Evolutionary conservation across 2,329 filamentous ascomycete species (phyloP), one percentile per base, ranked within the genome.

Genomic region (Myriosclerotinia duriaeana): DNA sequence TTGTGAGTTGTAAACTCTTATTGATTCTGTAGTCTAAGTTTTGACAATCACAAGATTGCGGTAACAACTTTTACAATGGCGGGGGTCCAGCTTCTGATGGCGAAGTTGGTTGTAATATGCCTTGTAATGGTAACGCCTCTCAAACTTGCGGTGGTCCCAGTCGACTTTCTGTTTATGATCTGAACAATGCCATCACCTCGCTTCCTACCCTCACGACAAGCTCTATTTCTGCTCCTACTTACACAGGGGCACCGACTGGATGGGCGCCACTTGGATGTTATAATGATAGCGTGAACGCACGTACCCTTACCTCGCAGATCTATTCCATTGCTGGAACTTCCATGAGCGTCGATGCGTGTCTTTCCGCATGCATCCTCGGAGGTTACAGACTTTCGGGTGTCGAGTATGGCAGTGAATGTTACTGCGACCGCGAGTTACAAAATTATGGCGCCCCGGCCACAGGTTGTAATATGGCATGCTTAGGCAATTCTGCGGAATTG

Each of bases 331-430:
- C 69, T 4, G 66, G 59, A n/a, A 46, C 64, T 17, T 67, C 66
- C 14, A 68, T 72, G 64, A 73, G 71, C 8, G 66, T 71, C 26
- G 62, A 73, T 44, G 52, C 67, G 30, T 73, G 71, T 34, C 56
- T 66, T 22, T 64, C 65, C 87, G 67, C 73, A 34, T 78, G 74
- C 14, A 71, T 72, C 5, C 48, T 53, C 53, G 67, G 62, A 53
- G 72, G 71, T 17, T 75, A 71, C 14, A 69, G 58, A 2, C 73
- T 73, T 34, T 72, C 75, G 3, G 78, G 77, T 9, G 64, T 77
- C 0, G 77, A 79, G 66, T 79, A 78, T 66, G 71, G 71, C 4
- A 67, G 65, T 3, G 71, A 76, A 65, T 76, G 76, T 26, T 75
- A 68, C 64, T 72, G 72, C 42, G 71, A 64, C 17, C 67, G 67